phyloP scores from a whole-genome alignment of 768 basidiomycete species.

The Peribolospora kevripleyi region DNA sequence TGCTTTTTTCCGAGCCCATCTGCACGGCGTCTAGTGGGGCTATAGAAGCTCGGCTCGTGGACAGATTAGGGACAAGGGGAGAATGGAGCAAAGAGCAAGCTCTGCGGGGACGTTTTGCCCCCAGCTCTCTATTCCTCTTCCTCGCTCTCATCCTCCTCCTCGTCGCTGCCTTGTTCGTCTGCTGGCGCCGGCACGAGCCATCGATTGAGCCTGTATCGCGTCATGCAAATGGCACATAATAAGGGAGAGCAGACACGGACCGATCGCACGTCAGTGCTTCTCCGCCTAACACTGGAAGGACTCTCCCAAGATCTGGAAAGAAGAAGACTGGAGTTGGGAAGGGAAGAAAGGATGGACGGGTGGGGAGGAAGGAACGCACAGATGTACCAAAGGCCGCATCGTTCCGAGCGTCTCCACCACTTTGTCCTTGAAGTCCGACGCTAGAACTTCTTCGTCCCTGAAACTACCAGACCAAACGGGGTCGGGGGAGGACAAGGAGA shows the following conservation, averaged over 20 bases:
- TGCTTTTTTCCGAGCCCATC: too few species aligned
- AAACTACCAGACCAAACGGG: conserved; percentile 28
- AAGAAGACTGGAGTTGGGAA: background rate
- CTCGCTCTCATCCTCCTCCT: background rate
- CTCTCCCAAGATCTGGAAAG: conserved; percentile 7
- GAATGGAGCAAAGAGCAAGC: too few species aligned
- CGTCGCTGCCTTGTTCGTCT: background rate
- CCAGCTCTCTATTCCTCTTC: background rate
- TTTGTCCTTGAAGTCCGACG: conserved; percentile 38
- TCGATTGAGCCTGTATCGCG: background rate
- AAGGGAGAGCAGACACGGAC: background rate
- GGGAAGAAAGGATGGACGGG: background rate
- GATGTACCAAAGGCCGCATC: conserved; percentile 48
- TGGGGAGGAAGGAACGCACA: conserved; percentile 1
- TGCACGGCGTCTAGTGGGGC: too few species aligned
- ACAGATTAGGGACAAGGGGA: too few species aligned
- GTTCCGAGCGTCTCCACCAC: conserved; percentile 32
- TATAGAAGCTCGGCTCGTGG: too few species aligned
- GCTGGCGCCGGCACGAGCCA: background rate
- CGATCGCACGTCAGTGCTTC: background rate
- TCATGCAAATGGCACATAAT: background rate
- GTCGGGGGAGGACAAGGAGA: conserved; percentile 4
- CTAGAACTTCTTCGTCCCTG: conserved; percentile 45
- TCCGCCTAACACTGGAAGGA: conserved; percentile 9
- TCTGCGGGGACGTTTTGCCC: too few species aligned